Conservation (phyloP, 169 alveolate genomes). For the Eimeria mitis region DNA sequence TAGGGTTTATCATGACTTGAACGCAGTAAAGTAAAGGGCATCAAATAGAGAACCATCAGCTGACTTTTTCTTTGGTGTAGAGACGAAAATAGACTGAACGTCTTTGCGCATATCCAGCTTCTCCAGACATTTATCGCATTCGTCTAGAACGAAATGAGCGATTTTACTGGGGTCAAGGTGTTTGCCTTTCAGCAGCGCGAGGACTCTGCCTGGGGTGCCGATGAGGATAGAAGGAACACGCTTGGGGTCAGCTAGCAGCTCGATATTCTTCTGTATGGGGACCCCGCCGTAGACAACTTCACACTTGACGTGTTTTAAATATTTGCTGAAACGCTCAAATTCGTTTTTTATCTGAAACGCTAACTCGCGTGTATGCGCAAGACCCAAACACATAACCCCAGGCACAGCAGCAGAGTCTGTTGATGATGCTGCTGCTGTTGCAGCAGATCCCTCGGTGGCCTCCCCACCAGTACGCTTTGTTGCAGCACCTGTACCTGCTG, state of each 20-base stretch:
- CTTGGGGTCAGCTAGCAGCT: constrained; percentile 96
- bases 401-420: constrained; percentile 85
- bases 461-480: constrained; percentile 82
- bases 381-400: constrained; percentile 92
- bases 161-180: constrained; percentile 95
- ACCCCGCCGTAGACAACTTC: constrained; percentile 99
- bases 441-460: constrained; percentile 84
- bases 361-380: constrained; percentile 99
- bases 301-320: constrained; percentile 96
- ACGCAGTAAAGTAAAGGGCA: background rate
- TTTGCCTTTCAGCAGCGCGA: constrained; percentile 96
- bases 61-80: constrained; percentile 97
- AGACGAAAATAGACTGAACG: constrained; percentile 98
- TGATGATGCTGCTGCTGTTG: constrained; percentile 82
- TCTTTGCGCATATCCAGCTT: constrained; percentile 99
- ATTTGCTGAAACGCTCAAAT: constrained; percentile 98
- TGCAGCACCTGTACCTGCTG: constrained; percentile 44
- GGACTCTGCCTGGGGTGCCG: constrained; percentile 99
- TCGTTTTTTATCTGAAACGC: constrained; percentile 99
- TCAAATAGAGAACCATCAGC: background rate
- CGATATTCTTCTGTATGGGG: constrained; percentile 96
- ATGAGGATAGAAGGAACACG: constrained; percentile 98
- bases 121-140: constrained; percentile 99
- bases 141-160: constrained; percentile 99
- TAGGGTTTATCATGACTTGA: background rate